A percentile compares a stretch with the other conserved stretches of the same genome.
Conservation (phyloP, 106 monocot species). For the Allium cepa region DNA sequence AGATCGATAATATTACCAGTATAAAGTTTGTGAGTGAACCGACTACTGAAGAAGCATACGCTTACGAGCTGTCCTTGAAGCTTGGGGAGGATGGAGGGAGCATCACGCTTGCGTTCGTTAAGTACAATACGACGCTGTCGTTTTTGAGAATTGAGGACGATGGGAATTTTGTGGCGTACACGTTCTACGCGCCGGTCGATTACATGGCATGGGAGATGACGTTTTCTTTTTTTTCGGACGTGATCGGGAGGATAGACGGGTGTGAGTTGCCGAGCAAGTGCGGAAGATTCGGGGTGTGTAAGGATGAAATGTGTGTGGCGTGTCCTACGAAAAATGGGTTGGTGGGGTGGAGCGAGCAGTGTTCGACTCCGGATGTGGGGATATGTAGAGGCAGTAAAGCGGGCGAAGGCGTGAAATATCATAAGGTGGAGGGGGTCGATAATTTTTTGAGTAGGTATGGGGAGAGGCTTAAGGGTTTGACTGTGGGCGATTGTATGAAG, state of each 20-base stretch:
- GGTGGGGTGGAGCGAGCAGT: slow-evolving; percentile 3
- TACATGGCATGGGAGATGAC: slow-evolving; percentile 37
- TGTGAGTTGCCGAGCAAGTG: slow-evolving; percentile 45
- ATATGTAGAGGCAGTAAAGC: neutral
- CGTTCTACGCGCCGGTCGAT: slow-evolving; percentile 50
- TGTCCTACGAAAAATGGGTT: slow-evolving; percentile 2
- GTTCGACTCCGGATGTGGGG: neutral
- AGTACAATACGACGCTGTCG: slow-evolving; percentile 43
- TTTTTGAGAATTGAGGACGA: slow-evolving; percentile 37
- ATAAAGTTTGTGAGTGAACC: slow-evolving; percentile 1
- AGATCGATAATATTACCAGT: neutral
- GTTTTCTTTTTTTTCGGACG: slow-evolving; percentile 30
- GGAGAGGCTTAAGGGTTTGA: slow-evolving; percentile 19
- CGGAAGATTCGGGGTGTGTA: slow-evolving; percentile 36
- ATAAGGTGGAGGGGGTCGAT: slow-evolving; percentile 53
- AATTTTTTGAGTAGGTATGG: slow-evolving; percentile 29
- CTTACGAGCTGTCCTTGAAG: slow-evolving; percentile 13
- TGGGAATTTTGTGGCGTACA: slow-evolving; percentile 41
- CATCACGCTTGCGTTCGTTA: slow-evolving; percentile 22
- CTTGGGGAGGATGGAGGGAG: slow-evolving; percentile 6
- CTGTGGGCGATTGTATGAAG: slow-evolving; percentile 35
- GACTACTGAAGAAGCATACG: slow-evolving; percentile 4
- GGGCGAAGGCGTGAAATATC: slow-evolving; percentile 11
- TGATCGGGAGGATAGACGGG: slow-evolving; percentile 8
- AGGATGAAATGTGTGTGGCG: slow-evolving; percentile 50